Base-by-base conservation (phyloP, 805 yeast species). In the Scheffersomyces lignosus region DNA sequence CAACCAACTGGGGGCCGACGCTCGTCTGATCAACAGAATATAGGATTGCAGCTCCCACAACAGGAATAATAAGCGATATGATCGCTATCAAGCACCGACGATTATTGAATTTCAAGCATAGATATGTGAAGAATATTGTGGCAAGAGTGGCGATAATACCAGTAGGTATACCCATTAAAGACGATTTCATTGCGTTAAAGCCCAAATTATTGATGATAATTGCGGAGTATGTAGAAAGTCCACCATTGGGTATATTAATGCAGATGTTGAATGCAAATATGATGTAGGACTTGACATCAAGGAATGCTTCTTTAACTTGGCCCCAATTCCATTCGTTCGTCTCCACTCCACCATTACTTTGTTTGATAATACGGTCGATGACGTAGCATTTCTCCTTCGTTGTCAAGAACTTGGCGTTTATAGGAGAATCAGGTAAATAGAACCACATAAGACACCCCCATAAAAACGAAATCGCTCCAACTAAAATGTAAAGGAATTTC, bases 11-110 rank as follows among this genome's bases (percentile, higher is more conserved):
- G 9, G 24, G 24, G 7, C 9, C 24, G 15, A 40, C 39, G 25
- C 39, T 38, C 27, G 28, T 36, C 12, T 13, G n/a, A 4, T 31
- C 15, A 16, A 12, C 20, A 3, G 24, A 16, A 27, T 35, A 39
- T 1, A 42, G 39, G 13, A 59, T 32, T 18, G 51, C 56, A 27
- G 60, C 58, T 24, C 62, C 62, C 30, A 50, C 47, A 29, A 58
- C 42, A 4, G 55, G 52, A n/a, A 48, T 20, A 46, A 49, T 29
- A 18, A 43, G 38, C 12, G 41, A 36, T 2, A 27, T 14, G 14
- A 34, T 27, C 23, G 36, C 31, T 18, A 43, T 23, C 31, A 27
- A 33, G 17, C 38, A 31, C 22, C 44, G 26, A 17, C 24, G n/a
- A 36, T 37, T 35, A 7, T 27, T 27, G 27, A 25, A 20, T 15